These are phyloP conservation scores for Silene noctiflora DNA, from an alignment of 179 eudicot genomes.

Conservation along the genomic window DNA sequence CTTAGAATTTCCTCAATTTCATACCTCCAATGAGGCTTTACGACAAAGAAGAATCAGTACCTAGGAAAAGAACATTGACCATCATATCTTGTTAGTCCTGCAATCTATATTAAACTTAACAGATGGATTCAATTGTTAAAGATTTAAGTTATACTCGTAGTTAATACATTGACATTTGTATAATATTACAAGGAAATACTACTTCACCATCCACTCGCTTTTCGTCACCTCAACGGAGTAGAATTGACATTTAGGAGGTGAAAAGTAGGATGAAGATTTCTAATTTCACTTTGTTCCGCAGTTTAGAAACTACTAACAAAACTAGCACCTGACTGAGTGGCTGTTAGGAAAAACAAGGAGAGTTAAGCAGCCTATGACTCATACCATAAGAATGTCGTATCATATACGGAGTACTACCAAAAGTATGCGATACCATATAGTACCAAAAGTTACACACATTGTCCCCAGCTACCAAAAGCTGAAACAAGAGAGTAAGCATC, in stretches of 20 bases:
- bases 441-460: not conserved
- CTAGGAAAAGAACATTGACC: not conserved
- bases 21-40: not conserved
- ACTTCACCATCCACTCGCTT: not conserved
- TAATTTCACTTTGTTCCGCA: too few relatives aligned
- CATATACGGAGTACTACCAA: too few relatives aligned
- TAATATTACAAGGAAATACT: not conserved
- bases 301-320: not conserved
- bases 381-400: not conserved
- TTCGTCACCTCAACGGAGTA: not conserved
- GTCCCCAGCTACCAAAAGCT: not conserved
- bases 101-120: slow-evolving; percentile 4
- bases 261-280: too few relatives aligned
- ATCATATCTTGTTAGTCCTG: slow-evolving; percentile 6
- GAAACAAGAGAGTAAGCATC: not conserved
- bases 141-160: not conserved
- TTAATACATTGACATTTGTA: not conserved
- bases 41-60: slow-evolving; percentile 8
- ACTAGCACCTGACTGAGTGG: not conserved
- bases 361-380: too few relatives aligned
- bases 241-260: too few relatives aligned
- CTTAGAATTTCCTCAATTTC: slow-evolving; percentile 18
- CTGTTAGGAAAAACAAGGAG: too few relatives aligned
- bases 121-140: not conserved
- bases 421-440: not conserved